Evolutionary conservation across 257 asterid genomes (phyloP).

Genomic region (Rhazya stricta): DNA sequence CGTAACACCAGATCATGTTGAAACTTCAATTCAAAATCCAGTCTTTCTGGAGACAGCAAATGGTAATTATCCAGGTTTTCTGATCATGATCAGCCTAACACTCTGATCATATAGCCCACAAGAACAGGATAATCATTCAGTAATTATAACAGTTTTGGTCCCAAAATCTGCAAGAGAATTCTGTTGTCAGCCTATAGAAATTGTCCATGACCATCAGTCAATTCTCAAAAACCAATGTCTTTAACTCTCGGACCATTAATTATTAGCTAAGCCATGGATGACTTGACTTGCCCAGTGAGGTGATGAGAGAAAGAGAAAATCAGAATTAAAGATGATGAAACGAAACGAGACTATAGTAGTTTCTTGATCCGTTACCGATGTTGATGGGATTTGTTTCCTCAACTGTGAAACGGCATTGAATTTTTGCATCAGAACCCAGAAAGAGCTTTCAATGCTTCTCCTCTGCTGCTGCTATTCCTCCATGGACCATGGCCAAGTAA

Average conservation of each 20-base stretch:
- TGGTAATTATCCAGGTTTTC: not conserved
- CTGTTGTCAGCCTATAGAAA: not conserved
- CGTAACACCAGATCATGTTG: too few relatives aligned
- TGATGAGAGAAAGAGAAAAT: not conserved
- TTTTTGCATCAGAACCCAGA: constrained; percentile 16
- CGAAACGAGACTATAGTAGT: not conserved
- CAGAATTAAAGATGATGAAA: not conserved
- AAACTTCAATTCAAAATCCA: not conserved
- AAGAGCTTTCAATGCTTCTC: constrained; percentile 22
- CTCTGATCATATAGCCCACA: not conserved
- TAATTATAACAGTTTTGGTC: not conserved
- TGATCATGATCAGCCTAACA: too few relatives aligned
- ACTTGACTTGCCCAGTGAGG: not conserved
- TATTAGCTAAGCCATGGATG: not conserved
- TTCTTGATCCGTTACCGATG: constrained; percentile 16
- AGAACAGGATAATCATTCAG: not conserved
- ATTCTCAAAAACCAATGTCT: constrained; percentile 3
- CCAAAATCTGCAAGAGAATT: not conserved
- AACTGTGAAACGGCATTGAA: constrained; percentile 22
- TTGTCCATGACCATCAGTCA: not conserved
- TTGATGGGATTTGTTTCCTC: constrained; percentile 21
- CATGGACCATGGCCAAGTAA: constrained; percentile 11
- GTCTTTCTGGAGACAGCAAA: not conserved
- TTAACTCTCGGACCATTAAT: not conserved
- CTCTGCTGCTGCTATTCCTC: not conserved